phyloP scores from a whole-genome alignment of 768 basidiomycete genomes.

The Amanita exitialis region DNA sequence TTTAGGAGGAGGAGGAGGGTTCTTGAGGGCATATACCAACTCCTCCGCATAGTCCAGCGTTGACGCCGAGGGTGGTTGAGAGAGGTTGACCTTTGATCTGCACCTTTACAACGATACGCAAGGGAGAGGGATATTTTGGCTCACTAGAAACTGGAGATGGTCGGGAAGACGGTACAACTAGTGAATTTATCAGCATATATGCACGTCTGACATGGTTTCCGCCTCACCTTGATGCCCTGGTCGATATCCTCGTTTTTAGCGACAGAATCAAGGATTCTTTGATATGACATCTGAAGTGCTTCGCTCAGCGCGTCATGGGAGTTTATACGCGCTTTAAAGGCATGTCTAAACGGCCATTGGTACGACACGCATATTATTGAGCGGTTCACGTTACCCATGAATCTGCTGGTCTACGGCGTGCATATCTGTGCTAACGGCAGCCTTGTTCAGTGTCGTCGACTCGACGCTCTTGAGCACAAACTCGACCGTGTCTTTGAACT shows the following conservation, averaged over 20 bases:
- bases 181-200: constrained; percentile 4
- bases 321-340: constrained; percentile 62
- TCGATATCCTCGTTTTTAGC: constrained; percentile 50
- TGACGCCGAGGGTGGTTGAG: constrained; percentile 35
- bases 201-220: background rate
- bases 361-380: constrained; percentile 1
- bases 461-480: constrained; percentile 53
- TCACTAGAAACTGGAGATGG: constrained; percentile 65
- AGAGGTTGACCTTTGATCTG: constrained; percentile 40
- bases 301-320: constrained; percentile 50
- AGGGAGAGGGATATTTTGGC: constrained; percentile 10
- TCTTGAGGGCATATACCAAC: constrained; percentile 35
- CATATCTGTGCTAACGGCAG: constrained; percentile 48
- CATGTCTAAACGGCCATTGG: constrained; percentile 28
- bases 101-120: background rate
- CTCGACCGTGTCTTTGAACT: constrained; percentile 41
- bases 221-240: constrained; percentile 47
- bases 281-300: constrained; percentile 47
- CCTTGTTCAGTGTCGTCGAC: constrained; percentile 41
- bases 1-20: constrained; percentile 31
- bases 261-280: constrained; percentile 38
- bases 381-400: constrained; percentile 35
- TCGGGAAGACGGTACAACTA: constrained; percentile 55
- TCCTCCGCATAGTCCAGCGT: constrained; percentile 46
- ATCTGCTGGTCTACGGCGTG: constrained; percentile 43